Percentiles rank a stretch among this genome's conserved stretches.
Evolutionary conservation across 139 green algal species (phyloP).

Genomic region (Coelastrella sp.): DNA sequence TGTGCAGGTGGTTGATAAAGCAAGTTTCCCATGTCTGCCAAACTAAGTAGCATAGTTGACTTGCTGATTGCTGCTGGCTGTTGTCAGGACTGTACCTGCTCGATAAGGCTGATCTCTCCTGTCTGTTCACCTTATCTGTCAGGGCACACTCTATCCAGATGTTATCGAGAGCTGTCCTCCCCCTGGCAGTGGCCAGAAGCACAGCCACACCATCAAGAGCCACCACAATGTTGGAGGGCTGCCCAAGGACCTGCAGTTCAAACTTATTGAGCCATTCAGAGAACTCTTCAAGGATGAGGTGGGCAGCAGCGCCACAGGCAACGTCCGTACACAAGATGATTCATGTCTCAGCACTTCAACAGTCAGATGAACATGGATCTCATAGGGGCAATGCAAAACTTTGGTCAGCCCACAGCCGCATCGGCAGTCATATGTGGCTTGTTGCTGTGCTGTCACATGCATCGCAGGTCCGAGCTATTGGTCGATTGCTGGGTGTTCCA

Average conservation of each 20-base stretch:
- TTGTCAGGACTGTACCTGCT: too few relatives aligned
- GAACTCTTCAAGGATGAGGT: conserved; percentile 98
- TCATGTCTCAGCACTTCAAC: not conserved
- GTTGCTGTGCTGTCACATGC: not conserved
- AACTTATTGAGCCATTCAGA: conserved; percentile 97
- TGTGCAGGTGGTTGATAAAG: not conserved
- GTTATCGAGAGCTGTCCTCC: conserved; percentile 99
- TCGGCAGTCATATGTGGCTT: not conserved
- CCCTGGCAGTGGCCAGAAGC: conserved; percentile 93
- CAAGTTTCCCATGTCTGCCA: too few relatives aligned
- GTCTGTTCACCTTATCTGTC: not conserved
- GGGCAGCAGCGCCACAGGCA: not conserved
- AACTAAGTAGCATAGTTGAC: too few relatives aligned
- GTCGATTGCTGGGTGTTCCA: conserved; percentile 72
- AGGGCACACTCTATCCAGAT: conserved; percentile 98
- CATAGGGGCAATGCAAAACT: not conserved
- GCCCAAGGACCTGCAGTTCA: conserved; percentile 97
- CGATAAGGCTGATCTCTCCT: too few relatives aligned
- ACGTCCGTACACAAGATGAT: too few relatives aligned
- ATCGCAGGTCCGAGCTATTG: conserved; percentile 78
- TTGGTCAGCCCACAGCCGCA: not conserved
- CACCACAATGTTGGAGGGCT: conserved; percentile 99
- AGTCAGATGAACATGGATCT: not conserved
- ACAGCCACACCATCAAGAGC: conserved; percentile 99
- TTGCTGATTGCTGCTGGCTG: too few relatives aligned